Evolutionary conservation across 768 basidiomycete genomes (phyloP).

Genomic region (Russula emetica): DNA sequence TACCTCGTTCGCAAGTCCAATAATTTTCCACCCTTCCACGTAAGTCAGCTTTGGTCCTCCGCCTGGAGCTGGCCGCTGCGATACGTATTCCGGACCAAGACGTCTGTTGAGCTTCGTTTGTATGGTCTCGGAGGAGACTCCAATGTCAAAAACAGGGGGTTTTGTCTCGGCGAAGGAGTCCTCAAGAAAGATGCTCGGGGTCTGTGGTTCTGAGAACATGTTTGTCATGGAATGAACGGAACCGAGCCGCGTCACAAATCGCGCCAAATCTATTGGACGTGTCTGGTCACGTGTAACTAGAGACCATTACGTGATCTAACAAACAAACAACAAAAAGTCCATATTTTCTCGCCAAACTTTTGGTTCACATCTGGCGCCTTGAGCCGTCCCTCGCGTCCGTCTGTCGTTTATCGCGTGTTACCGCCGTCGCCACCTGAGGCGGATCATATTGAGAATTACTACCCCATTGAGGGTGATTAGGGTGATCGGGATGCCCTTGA

Average conservation of each 20-base stretch:
- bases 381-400: neutral
- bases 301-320: neutral
- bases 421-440: neutral
- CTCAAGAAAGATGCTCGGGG: slow-evolving; percentile 9
- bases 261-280: neutral
- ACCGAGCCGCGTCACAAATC: neutral
- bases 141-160: slow-evolving; percentile 1
- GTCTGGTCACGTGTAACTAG: neutral
- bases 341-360: neutral
- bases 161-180: slow-evolving; percentile 18
- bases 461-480: neutral
- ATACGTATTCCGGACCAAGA: slow-evolving; percentile 92
- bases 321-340: neutral
- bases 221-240: neutral
- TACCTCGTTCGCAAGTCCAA: slow-evolving; percentile 96
- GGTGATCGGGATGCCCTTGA: neutral
- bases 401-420: neutral
- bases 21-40: slow-evolving; percentile 96
- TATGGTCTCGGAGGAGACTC: slow-evolving; percentile 51
- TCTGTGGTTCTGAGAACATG: slow-evolving; percentile 25
- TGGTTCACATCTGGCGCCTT: neutral
- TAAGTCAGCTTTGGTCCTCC: slow-evolving; percentile 88
- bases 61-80: slow-evolving; percentile 81
- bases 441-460: neutral
- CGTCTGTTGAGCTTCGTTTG: slow-evolving; percentile 82